phyloP scores from a whole-genome alignment of 768 basidiomycete species.

The Rossbeevera mucosa region DNA sequence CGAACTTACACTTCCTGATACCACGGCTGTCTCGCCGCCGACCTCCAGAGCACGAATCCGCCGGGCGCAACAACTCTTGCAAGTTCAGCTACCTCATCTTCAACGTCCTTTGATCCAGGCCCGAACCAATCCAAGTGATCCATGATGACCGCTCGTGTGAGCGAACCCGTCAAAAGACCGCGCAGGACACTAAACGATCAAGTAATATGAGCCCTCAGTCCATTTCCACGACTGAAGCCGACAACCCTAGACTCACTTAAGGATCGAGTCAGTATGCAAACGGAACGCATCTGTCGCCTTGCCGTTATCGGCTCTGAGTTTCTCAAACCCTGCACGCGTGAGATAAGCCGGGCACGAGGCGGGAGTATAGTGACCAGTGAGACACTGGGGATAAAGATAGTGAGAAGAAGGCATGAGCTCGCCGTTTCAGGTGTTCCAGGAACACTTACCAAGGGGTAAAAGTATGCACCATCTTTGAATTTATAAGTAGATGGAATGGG shows the following conservation, averaged over 20 bases:
- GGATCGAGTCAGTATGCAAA: constrained; percentile 67
- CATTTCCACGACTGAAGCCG: background rate
- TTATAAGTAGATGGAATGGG: constrained; percentile 43
- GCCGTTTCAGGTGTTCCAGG: background rate
- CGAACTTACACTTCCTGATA: constrained; percentile 47
- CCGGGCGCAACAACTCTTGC: constrained; percentile 51
- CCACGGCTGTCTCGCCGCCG: constrained; percentile 62
- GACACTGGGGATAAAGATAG: constrained; percentile 19
- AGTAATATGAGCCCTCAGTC: background rate
- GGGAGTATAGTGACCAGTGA: constrained; percentile 53
- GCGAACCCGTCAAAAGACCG: constrained; percentile 41
- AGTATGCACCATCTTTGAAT: constrained; percentile 63
- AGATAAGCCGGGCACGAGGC: constrained; percentile 63
- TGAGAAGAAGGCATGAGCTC: constrained; percentile 1
- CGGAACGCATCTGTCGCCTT: constrained; percentile 51
- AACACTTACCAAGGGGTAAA: constrained; percentile 50
- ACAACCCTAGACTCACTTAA: constrained; percentile 42
- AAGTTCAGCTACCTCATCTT: constrained; percentile 53
- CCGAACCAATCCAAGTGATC: constrained; percentile 63
- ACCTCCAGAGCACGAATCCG: constrained; percentile 64
- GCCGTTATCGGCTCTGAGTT: constrained; percentile 46
- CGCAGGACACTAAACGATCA: constrained; percentile 36
- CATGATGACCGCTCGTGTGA: constrained; percentile 67
- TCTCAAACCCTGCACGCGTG: constrained; percentile 54
- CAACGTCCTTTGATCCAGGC: constrained; percentile 43